These are phyloP conservation scores for Saccharomycopsis sp. DNA, from an alignment of 805 yeast genomes.

Conservation along the genomic window DNA sequence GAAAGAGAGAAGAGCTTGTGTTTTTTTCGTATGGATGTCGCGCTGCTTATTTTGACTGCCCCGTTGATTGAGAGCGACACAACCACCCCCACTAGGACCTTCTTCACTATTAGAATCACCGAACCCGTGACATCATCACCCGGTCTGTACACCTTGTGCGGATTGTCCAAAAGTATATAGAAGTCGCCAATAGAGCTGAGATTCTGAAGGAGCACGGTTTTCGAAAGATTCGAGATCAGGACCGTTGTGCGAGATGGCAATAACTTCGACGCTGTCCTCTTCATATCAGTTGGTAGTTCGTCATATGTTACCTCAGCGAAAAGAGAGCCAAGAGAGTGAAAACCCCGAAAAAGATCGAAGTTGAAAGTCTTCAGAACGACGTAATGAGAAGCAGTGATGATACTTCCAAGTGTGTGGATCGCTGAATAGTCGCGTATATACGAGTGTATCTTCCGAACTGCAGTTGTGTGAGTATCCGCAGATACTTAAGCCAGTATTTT, in stretches of 20 bases:
- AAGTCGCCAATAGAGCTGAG: constrained; percentile 38
- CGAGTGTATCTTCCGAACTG: too few relatives aligned
- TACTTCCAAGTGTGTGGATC: too few relatives aligned
- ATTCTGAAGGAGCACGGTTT: constrained; percentile 12
- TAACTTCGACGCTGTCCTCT: constrained; percentile 1
- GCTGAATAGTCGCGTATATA: too few relatives aligned
- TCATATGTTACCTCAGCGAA: not conserved
- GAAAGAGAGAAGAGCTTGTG: constrained; percentile 10
- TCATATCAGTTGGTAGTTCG: constrained; percentile 2
- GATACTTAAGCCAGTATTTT: too few relatives aligned
- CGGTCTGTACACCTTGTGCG: constrained; percentile 73
- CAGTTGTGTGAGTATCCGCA: too few relatives aligned
- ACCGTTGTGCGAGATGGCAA: constrained; percentile 11
- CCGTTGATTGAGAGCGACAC: constrained; percentile 15
- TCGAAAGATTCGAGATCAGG: constrained; percentile 4
- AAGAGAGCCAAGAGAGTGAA: not conserved
- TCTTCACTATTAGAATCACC: constrained; percentile 48
- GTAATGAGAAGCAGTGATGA: too few relatives aligned
- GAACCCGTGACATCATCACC: constrained; percentile 70
- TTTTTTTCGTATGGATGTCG: constrained; percentile 7
- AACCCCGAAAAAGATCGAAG: not conserved
- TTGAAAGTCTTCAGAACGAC: not conserved
- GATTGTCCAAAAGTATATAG: constrained; percentile 63
- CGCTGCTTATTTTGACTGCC: constrained; percentile 10
- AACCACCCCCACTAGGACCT: constrained; percentile 45